Conservation (phyloP, 371 early-diverging fungal species). For the Amoeboaphelidium protococcarum region DNA sequence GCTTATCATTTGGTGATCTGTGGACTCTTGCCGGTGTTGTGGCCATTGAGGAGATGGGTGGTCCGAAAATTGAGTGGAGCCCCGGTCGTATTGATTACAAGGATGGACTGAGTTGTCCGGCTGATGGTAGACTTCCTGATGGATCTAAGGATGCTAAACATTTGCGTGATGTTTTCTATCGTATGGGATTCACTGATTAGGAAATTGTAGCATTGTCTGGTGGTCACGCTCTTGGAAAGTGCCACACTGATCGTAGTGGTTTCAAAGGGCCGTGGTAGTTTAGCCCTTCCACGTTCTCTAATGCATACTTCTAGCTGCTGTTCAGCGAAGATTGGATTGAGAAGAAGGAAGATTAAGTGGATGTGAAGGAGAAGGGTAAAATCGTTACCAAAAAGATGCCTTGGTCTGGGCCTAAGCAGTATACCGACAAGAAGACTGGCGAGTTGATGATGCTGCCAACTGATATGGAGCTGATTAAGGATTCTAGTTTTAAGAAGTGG, state of each 20-base stretch:
- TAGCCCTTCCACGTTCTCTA: slow-evolving; percentile 2
- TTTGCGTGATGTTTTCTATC: slow-evolving; percentile 23
- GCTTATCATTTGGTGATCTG: slow-evolving; percentile 62
- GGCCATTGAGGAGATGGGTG: slow-evolving; percentile 42
- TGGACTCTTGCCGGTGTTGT: slow-evolving; percentile 78
- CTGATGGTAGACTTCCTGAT: background rate
- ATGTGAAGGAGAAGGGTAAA: background rate
- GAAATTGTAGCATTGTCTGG: slow-evolving; percentile 4
- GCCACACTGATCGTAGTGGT: slow-evolving; percentile 4
- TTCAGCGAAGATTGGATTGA: background rate
- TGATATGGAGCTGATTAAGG: background rate
- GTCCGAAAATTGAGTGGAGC: slow-evolving; percentile 1
- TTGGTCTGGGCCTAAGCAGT: slow-evolving; percentile 2
- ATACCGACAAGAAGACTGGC: background rate
- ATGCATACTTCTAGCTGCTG: slow-evolving; percentile 3
- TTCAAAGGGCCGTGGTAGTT: slow-evolving; percentile 3
- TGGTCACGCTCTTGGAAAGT: slow-evolving; percentile 3
- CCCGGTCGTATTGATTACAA: slow-evolving; percentile 1
- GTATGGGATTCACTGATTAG: slow-evolving; percentile 4
- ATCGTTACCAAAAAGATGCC: slow-evolving; percentile 1
- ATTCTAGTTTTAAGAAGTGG: background rate
- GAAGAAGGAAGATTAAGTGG: background rate
- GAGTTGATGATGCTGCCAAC: background rate
- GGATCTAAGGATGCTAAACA: slow-evolving; percentile 10
- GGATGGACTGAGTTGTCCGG: background rate